A percentile compares a stretch with the other conserved stretches of the same genome.
Conservation (phyloP, 2,329 filamentous ascomycete genomes). For the Xylaria sp. region DNA sequence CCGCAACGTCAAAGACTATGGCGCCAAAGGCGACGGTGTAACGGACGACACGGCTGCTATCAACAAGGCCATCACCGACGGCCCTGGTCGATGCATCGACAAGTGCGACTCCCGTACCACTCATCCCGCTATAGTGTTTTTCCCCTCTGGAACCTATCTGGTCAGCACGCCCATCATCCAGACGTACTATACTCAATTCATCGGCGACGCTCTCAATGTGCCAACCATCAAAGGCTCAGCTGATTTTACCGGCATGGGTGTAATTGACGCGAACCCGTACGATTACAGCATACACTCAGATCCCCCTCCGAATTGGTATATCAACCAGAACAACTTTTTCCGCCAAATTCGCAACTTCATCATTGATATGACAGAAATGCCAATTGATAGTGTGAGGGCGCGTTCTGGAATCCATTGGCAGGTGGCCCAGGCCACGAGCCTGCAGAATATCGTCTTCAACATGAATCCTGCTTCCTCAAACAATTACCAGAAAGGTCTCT, state of each 20-base stretch:
- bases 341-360: constrained; percentile 84
- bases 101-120: constrained; percentile 86
- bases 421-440: constrained; percentile 82
- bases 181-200: constrained; percentile 92
- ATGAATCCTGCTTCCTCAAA: constrained; percentile 72
- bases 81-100: constrained; percentile 76
- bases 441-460: constrained; percentile 85
- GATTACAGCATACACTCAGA: constrained; percentile 53
- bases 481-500: constrained; percentile 80
- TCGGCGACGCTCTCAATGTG: constrained; percentile 79
- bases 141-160: constrained; percentile 87
- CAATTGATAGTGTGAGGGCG: constrained; percentile 57
- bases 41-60: constrained; percentile 91
- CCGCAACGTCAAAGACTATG: constrained; percentile 81
- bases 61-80: constrained; percentile 82
- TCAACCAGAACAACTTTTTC: constrained; percentile 87
- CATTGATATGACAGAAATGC: constrained; percentile 76
- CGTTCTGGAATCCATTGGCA: constrained; percentile 86
- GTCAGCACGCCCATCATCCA: constrained; percentile 83
- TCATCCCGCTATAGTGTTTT: constrained; percentile 90
- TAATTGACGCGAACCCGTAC: constrained; percentile 92
- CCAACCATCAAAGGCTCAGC: constrained; percentile 80
- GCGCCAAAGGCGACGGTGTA: constrained; percentile 72
- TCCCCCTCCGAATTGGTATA: constrained; percentile 77
- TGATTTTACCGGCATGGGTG: constrained; percentile 83